These are phyloP conservation scores for Botryotinia narcissicola DNA, from an alignment of 2,329 filamentous ascomycete genomes.

Conservation along the genomic window DNA sequence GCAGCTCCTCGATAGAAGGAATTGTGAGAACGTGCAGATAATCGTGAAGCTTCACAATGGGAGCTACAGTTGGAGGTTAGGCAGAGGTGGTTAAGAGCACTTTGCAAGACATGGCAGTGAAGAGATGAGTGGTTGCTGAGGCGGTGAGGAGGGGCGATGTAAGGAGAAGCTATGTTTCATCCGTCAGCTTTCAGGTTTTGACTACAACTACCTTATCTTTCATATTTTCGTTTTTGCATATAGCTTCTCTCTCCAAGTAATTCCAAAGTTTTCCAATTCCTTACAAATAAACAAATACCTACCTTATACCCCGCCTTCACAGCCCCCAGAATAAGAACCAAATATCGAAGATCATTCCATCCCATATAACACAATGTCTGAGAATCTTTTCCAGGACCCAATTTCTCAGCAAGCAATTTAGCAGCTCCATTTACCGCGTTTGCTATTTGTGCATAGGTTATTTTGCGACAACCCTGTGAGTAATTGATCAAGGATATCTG, in stretches of 20 bases:
- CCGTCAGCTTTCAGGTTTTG: background rate
- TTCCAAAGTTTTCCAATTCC: too few species aligned
- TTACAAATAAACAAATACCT: background rate
- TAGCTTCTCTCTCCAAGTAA: background rate
- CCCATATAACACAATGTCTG: slow-evolving; percentile 47
- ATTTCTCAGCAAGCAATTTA: slow-evolving; percentile 14
- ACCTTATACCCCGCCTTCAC: slow-evolving; percentile 11
- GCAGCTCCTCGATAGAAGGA: background rate
- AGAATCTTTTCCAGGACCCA: slow-evolving; percentile 26
- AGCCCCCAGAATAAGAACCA: background rate
- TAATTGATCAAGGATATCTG: background rate
- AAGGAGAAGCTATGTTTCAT: background rate
- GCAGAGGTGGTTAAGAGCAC: background rate
- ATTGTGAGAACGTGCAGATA: background rate
- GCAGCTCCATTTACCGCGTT: slow-evolving; percentile 26
- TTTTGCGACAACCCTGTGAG: slow-evolving; percentile 14
- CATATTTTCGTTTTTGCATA: background rate
- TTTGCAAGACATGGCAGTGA: background rate
- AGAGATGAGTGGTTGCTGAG: background rate
- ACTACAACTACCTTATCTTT: background rate
- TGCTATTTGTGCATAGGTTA: slow-evolving; percentile 22
- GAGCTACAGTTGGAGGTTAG: background rate
- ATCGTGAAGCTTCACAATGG: background rate
- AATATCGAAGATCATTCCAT: slow-evolving; percentile 1
- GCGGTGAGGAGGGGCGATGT: background rate